Evolutionary conservation across 176 grass and related monocot genomes (phyloP).

Genomic region (Paspalum notatum): DNA sequence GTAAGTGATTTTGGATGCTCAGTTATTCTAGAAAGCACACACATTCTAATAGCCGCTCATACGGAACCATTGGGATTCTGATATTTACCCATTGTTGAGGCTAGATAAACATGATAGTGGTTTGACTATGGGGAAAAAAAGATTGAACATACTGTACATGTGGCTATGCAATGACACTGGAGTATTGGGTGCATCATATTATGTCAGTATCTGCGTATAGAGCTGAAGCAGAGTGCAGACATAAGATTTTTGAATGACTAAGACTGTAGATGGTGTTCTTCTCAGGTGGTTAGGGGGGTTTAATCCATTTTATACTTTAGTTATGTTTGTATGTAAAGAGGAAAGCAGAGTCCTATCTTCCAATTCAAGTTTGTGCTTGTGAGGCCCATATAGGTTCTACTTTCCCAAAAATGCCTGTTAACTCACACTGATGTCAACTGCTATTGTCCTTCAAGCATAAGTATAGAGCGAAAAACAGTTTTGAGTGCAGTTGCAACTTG

Average conservation of each 20-base stretch:
- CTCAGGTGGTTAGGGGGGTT: neutral
- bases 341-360: neutral
- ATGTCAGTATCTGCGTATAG: conserved; percentile 20
- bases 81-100: neutral
- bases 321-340: neutral
- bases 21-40: conserved; percentile 6
- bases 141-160: neutral
- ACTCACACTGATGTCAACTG: neutral
- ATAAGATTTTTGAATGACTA: conserved; percentile 1
- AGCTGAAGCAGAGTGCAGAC: neutral
- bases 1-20: conserved; percentile 3
- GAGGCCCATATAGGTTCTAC: neutral
- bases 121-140: neutral
- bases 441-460: neutral
- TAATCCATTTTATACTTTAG: too few relatives aligned
- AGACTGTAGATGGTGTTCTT: neutral
- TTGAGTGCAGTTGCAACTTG: neutral
- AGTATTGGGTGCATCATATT: neutral
- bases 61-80: neutral
- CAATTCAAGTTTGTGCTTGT: neutral
- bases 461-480: neutral
- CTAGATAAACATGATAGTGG: neutral
- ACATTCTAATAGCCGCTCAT: neutral
- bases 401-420: too few relatives aligned
- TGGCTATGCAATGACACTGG: conserved; percentile 5